Evolutionary conservation across 805 yeast genomes (phyloP).

Genomic region (Sugiyamaella valdiviana): DNA sequence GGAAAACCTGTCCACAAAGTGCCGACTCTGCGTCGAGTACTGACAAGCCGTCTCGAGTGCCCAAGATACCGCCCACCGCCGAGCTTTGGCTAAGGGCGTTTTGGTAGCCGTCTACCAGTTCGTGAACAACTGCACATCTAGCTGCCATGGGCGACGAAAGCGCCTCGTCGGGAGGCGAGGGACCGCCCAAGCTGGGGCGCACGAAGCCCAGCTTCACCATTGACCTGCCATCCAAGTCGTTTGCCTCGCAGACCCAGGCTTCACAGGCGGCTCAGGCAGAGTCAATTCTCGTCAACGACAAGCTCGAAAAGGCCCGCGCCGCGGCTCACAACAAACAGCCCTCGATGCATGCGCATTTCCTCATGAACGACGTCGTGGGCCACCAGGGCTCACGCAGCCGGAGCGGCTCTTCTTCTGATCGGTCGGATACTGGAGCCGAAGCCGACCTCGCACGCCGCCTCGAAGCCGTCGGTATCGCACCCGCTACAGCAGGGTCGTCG

Average conservation of each 20-base stretch:
- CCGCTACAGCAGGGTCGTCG: neutral
- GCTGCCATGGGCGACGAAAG: neutral
- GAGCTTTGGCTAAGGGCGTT: too few relatives aligned
- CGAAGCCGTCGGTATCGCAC: neutral
- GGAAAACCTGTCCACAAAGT: too few relatives aligned
- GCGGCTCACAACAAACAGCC: constrained; percentile 46
- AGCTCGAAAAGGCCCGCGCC: constrained; percentile 2
- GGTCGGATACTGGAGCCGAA: constrained; percentile 4
- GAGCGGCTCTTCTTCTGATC: constrained; percentile 30
- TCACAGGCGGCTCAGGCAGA: neutral
- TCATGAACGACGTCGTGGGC: constrained; percentile 60
- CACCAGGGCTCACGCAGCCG: constrained; percentile 38
- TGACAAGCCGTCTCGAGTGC: too few relatives aligned
- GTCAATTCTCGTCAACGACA: constrained; percentile 6
- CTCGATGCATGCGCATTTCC: constrained; percentile 75
- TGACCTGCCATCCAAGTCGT: neutral
- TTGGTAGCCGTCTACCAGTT: too few relatives aligned
- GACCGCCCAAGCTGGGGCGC: neutral
- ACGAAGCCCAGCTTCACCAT: neutral
- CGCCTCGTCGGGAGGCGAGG: too few relatives aligned
- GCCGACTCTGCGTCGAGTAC: too few relatives aligned
- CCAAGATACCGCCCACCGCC: too few relatives aligned
- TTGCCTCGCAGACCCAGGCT: too few relatives aligned
- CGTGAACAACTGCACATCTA: too few relatives aligned
- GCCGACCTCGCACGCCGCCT: constrained; percentile 1